Base-by-base conservation (phyloP, 2,329 filamentous ascomycete genomes). In the Chaetomiaceae sp. region DNA sequence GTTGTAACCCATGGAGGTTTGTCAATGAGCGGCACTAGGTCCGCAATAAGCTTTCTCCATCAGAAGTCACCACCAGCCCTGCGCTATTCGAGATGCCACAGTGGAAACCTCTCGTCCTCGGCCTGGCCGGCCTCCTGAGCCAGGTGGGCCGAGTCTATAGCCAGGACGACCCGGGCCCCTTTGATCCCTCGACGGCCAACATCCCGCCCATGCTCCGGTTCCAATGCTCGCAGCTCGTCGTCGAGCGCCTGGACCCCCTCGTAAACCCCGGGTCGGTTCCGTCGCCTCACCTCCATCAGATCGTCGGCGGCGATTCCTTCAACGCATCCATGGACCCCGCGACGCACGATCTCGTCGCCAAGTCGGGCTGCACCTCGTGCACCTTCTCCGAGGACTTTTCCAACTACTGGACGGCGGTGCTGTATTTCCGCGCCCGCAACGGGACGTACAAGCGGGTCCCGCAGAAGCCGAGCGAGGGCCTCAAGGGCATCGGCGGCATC, bases 351-450 rank as follows among this genome's bases (percentile, higher is more conserved):
- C 25, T 27, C 25, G 25, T 27, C 9, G 25, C 25, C 25, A 27
- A 27, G 25, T 27, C 9, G 9, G 25, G 25, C 25, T 27, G 9
- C 25, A 27, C 25, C 25, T 27, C 25, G 25, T 27, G 25, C 25
- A 27, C 25, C 25, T 27, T 27, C 25, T 27, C 25, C 25, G 25
- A 27, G 25, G 25, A 27, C 25, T 27, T 27, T 9, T 27, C 57
- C 49, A 61, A 61, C 52, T 61, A 61, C 55, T 61, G 59, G 59
- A 61, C 59, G 13, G 59, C 59, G 2, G 57, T 59, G 14, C 43
- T 61, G 37, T 61, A 56, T 37, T 61, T 61, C 50, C 54, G 55
- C 16, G 55, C 54, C 38, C 51, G 51, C 23, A 61, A 61, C 40
- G 58, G 58, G 14, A 53, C 57, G 8, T 61, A 58, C 48, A 59